Evolutionary conservation across 805 yeast species (phyloP).

Genomic region (Dipodascus geniculatus): DNA sequence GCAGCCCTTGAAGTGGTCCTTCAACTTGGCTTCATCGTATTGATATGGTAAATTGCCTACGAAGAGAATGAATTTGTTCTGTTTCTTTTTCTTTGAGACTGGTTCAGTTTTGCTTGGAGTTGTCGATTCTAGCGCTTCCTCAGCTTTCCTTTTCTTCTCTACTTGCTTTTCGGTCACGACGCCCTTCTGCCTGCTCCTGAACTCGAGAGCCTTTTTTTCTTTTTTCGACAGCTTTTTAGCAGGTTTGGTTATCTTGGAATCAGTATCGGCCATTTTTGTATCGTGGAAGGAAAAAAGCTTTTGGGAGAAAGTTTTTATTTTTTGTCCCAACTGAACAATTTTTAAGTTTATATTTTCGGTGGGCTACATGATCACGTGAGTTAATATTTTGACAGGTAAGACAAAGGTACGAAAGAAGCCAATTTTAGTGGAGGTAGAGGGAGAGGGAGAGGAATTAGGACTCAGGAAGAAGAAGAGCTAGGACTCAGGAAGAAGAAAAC

Average conservation of each 20-base stretch:
- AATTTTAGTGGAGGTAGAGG: too few relatives aligned
- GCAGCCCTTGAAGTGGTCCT: constrained; percentile 58
- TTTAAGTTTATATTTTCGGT: too few relatives aligned
- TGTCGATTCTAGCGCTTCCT: constrained; percentile 20
- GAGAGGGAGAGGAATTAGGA: too few relatives aligned
- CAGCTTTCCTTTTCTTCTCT: constrained; percentile 5
- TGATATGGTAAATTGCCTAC: constrained; percentile 85
- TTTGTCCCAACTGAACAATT: too few relatives aligned
- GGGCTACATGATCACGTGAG: too few relatives aligned
- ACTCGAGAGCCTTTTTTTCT: constrained; percentile 21
- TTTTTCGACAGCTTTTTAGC: constrained; percentile 20
- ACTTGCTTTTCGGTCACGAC: constrained; percentile 3
- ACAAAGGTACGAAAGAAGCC: too few relatives aligned
- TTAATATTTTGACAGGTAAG: too few relatives aligned
- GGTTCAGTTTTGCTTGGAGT: constrained; percentile 36
- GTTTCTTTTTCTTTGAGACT: constrained; percentile 59
- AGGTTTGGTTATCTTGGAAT: constrained; percentile 3
- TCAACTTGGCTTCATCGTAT: constrained; percentile 47
- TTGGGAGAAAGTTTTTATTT: too few relatives aligned
- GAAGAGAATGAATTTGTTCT: constrained; percentile 68
- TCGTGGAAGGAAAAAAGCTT: neutral
- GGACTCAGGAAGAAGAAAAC: too few relatives aligned
- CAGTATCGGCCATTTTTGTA: neutral
- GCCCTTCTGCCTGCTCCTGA: constrained; percentile 16
- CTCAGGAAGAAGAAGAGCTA: too few relatives aligned